phyloP scores from a whole-genome alignment of 129 eudicot species.

The Ambrosia trifida region DNA sequence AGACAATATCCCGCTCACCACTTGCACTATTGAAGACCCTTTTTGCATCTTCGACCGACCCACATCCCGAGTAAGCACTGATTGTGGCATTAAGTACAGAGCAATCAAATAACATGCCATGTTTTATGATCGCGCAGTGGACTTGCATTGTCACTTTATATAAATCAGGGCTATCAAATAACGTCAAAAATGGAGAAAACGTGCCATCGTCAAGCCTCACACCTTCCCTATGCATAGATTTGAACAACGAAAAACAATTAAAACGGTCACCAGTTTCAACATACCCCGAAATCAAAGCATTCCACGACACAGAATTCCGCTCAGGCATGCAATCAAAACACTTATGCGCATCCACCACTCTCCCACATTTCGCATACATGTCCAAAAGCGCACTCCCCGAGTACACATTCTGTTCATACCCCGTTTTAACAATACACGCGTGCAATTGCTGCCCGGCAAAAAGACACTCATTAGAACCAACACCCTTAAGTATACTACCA shows the following conservation, averaged over 20 bases:
- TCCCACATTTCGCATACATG: slow-evolving; percentile 82
- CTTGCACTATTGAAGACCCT: slow-evolving; percentile 51
- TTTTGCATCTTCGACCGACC: slow-evolving; percentile 57
- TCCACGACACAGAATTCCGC: slow-evolving; percentile 75
- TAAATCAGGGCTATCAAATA: slow-evolving; percentile 57
- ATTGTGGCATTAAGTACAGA: slow-evolving; percentile 68
- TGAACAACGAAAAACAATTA: slow-evolving; percentile 45
- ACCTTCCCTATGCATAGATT: slow-evolving; percentile 57
- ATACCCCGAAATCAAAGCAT: slow-evolving; percentile 74
- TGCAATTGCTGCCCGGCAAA: slow-evolving; percentile 66
- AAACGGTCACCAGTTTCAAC: slow-evolving; percentile 43
- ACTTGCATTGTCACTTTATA: slow-evolving; percentile 53
- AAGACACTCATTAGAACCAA: slow-evolving; percentile 41
- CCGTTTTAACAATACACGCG: slow-evolving; percentile 53
- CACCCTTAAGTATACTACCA: slow-evolving; percentile 83
- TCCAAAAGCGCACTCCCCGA: slow-evolving; percentile 82
- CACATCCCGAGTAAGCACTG: slow-evolving; percentile 76
- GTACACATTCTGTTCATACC: slow-evolving; percentile 55
- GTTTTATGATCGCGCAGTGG: slow-evolving; percentile 56
- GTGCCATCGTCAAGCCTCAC: slow-evolving; percentile 71
- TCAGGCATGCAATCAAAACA: slow-evolving; percentile 54
- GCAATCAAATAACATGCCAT: slow-evolving; percentile 44
- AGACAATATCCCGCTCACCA: slow-evolving; percentile 55
- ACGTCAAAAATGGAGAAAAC: slow-evolving; percentile 68
- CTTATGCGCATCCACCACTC: slow-evolving; percentile 62